These are phyloP conservation scores for Helminthosporium solani DNA, from an alignment of 2,329 filamentous ascomycete genomes.

Conservation along the genomic window DNA sequence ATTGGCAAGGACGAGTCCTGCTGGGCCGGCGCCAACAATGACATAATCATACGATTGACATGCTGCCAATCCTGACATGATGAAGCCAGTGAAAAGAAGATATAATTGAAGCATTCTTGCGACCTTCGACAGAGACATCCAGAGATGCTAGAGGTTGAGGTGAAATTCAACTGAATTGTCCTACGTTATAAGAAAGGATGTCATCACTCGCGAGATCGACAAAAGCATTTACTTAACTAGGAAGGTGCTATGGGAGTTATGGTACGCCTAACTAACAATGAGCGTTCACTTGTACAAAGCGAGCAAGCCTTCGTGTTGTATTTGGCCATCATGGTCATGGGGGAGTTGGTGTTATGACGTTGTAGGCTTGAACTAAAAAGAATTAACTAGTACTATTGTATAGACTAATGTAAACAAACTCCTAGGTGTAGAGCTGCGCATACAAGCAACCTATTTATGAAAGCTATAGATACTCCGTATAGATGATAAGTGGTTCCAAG, in stretches of 20 bases:
- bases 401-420: too few species aligned
- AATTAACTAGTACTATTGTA: too few species aligned
- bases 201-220: not conserved
- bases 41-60: conserved; percentile 34
- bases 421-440: too few species aligned
- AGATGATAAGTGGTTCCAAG: too few species aligned
- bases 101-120: not conserved
- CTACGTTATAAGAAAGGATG: not conserved
- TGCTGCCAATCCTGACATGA: conserved; percentile 1
- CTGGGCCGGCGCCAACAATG: conserved; percentile 36
- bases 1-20: conserved; percentile 36
- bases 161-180: not conserved
- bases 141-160: not conserved
- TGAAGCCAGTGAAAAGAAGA: not conserved
- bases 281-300: not conserved
- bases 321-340: too few species aligned
- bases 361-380: too few species aligned
- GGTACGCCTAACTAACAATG: not conserved
- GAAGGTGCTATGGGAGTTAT: not conserved
- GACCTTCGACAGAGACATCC: not conserved
- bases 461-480: too few species aligned
- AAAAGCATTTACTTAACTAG: not conserved
- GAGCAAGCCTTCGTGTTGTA: too few species aligned
- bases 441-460: too few species aligned
- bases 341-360: too few species aligned